Conservation (phyloP, 257 asterid genomes). For the Gynochthodes officinalis region DNA sequence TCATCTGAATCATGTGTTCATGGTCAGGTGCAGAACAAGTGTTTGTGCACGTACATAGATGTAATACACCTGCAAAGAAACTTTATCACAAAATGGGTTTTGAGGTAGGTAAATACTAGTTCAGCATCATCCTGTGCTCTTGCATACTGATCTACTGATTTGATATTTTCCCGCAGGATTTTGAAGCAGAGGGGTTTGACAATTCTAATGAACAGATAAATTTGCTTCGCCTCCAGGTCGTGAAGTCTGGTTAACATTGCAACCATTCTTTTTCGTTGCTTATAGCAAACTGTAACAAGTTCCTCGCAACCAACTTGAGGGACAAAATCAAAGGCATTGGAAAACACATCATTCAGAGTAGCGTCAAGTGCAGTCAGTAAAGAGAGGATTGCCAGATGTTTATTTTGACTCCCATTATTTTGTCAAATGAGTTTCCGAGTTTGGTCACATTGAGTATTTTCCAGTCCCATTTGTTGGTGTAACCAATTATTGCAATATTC, state of each 20-base stretch:
- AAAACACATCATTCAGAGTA: neutral
- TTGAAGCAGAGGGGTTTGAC: conserved; percentile 38
- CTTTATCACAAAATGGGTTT: conserved; percentile 60
- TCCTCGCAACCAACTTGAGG: neutral
- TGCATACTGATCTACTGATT: neutral
- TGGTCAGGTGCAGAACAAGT: conserved; percentile 52
- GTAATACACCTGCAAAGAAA: conserved; percentile 48
- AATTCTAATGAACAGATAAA: conserved; percentile 29
- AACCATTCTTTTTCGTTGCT: neutral
- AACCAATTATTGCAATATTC: no score
- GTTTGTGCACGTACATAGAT: conserved; percentile 59
- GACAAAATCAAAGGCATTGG: neutral
- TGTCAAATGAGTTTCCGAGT: neutral
- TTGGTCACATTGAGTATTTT: no score
- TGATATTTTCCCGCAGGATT: conserved; percentile 35
- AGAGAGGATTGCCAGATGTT: neutral
- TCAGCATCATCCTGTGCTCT: neutral
- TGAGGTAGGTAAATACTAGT: conserved; percentile 34
- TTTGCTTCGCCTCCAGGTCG: conserved; percentile 34
- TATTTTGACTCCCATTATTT: neutral
- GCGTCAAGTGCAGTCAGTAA: neutral
- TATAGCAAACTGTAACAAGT: neutral
- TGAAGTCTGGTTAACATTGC: neutral
- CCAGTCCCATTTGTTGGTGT: no score
- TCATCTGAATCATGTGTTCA: neutral